Conservation (phyloP, 768 basidiomycete genomes). For the Leccinellum luteum region DNA sequence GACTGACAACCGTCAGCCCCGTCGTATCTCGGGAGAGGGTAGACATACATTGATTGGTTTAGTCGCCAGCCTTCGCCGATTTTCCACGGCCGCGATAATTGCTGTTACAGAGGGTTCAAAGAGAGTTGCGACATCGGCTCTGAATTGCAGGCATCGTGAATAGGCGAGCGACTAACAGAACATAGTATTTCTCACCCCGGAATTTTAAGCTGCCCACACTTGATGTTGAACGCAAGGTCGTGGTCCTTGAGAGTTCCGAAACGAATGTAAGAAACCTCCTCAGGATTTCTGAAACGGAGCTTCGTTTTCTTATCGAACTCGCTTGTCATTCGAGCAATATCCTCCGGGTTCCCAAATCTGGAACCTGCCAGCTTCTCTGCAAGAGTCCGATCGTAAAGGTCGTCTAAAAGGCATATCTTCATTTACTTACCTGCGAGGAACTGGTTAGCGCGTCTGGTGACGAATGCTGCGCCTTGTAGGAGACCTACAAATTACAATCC, state of each 20-base stretch:
- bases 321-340: slow-evolving; percentile 39
- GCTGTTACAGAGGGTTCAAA: slow-evolving; percentile 26
- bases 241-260: slow-evolving; percentile 45
- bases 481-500: slow-evolving; percentile 39
- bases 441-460: slow-evolving; percentile 41
- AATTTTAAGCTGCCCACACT: slow-evolving; percentile 46
- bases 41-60: slow-evolving; percentile 25
- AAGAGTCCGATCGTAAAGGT: not conserved
- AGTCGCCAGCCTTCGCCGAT: slow-evolving; percentile 18
- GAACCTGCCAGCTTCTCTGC: slow-evolving; percentile 42
- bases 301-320: slow-evolving; percentile 50
- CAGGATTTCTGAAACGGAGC: slow-evolving; percentile 38
- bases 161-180: not conserved
- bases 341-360: slow-evolving; percentile 36
- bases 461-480: slow-evolving; percentile 50
- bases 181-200: slow-evolving; percentile 22
- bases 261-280: no score
- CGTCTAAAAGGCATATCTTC: not conserved
- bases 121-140: slow-evolving; percentile 28
- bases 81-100: slow-evolving; percentile 23
- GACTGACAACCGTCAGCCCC: slow-evolving; percentile 19
- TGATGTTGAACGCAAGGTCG: slow-evolving; percentile 41
- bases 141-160: slow-evolving; percentile 4
- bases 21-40: not conserved
- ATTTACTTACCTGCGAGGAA: slow-evolving; percentile 37